phyloP scores from a whole-genome alignment of 2,329 filamentous ascomycete species.

The Nannizziopsis arthrosporioides region DNA sequence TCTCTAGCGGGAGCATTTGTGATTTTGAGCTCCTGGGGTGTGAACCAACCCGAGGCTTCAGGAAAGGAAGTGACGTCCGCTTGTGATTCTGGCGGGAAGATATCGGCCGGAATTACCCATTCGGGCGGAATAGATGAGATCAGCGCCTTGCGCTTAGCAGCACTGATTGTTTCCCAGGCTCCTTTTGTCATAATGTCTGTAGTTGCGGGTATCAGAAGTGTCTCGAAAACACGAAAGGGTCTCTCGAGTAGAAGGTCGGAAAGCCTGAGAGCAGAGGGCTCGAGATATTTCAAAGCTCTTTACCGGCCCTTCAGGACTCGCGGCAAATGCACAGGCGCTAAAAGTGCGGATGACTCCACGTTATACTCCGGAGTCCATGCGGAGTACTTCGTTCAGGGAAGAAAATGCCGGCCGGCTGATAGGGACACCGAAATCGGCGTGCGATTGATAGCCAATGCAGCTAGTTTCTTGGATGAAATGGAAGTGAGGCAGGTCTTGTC shows the following conservation, averaged over 20 bases:
- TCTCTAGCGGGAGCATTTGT: constrained; percentile 11
- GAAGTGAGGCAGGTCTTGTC: too few species aligned
- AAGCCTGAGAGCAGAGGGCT: too few species aligned
- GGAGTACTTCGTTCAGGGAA: background rate
- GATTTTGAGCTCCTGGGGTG: constrained; percentile 13
- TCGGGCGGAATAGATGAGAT: constrained; percentile 28
- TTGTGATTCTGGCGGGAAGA: constrained; percentile 13
- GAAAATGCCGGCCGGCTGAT: too few species aligned
- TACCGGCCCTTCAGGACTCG: background rate
- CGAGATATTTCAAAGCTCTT: background rate
- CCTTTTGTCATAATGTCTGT: constrained; percentile 5
- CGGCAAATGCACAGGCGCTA: background rate
- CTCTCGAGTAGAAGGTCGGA: too few species aligned
- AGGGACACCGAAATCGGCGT: too few species aligned
- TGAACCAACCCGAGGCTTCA: constrained; percentile 15
- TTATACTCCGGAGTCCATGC: background rate
- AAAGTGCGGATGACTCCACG: background rate
- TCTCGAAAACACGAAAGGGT: background rate
- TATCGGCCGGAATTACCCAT: constrained; percentile 27
- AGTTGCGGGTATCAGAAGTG: background rate
- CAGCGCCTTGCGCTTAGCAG: constrained; percentile 31
- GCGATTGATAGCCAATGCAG: too few species aligned
- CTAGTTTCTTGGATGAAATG: too few species aligned
- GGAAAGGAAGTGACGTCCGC: constrained; percentile 14
- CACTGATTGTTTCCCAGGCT: constrained; percentile 25